Percentiles rank a stretch among this genome's conserved stretches.
Conservation (phyloP, 2,329 filamentous ascomycete genomes). For the Bipolaris sorokiniana region DNA sequence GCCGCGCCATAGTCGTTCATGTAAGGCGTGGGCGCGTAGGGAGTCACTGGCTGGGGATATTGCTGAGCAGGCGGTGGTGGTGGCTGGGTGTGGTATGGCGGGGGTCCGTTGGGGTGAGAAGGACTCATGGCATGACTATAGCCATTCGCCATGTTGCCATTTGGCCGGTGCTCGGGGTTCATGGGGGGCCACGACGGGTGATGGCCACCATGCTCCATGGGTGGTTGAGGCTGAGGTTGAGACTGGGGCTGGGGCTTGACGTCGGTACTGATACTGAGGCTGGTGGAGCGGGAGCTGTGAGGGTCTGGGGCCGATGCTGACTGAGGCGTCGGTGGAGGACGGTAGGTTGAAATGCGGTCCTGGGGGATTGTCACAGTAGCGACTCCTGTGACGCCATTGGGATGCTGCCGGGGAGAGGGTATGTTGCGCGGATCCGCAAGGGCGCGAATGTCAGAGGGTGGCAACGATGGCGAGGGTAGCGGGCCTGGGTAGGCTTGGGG, state of each 20-base stretch:
- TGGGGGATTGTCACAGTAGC: conserved; percentile 42
- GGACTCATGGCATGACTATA: conserved; percentile 43
- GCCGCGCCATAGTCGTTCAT: conserved; percentile 38
- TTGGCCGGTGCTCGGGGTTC: conserved; percentile 43
- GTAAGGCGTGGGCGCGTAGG: conserved; percentile 38
- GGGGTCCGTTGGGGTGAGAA: conserved; percentile 36
- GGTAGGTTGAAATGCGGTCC: conserved; percentile 43
- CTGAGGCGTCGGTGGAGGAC: conserved; percentile 42
- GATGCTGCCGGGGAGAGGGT: conserved; percentile 43
- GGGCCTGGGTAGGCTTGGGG: conserved; percentile 30
- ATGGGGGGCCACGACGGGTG: conserved; percentile 43
- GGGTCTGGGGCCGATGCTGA: conserved; percentile 30
- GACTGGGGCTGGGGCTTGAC: conserved; percentile 37
- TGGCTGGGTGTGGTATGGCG: conserved; percentile 39
- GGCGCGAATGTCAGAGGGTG: conserved; percentile 43
- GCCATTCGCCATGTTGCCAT: conserved; percentile 42
- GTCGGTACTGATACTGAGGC: conserved; percentile 35
- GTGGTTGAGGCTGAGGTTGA: conserved; percentile 35
- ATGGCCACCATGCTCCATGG: conserved; percentile 47
- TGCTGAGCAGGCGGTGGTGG: conserved; percentile 37
- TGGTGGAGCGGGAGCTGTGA: conserved; percentile 34
- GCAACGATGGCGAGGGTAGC: conserved; percentile 41
- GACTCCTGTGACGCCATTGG: conserved; percentile 44
- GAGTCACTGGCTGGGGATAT: conserved; percentile 37
- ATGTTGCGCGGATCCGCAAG: conserved; percentile 44